phyloP scores from a whole-genome alignment of 805 yeast genomes.

The Candida ipomoeae region DNA sequence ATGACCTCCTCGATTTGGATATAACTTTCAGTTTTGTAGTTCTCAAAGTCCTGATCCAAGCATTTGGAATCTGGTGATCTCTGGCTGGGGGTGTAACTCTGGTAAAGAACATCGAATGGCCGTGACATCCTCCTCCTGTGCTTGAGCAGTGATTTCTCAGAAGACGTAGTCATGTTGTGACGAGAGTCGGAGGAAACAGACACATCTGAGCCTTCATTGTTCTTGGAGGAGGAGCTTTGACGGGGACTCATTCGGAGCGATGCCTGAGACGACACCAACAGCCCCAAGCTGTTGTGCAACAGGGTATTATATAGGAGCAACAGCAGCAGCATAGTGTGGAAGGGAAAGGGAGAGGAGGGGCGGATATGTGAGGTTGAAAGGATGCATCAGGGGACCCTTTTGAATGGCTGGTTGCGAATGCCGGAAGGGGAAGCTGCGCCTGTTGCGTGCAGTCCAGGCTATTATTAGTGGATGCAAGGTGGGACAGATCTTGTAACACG shows the following conservation, averaged over 20 bases:
- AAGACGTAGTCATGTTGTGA: neutral
- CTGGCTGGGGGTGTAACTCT: conserved; percentile 2
- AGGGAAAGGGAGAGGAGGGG: neutral
- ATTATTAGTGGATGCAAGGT: neutral
- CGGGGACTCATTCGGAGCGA: conserved; percentile 1
- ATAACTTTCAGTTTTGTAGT: conserved; percentile 13
- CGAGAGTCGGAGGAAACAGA: neutral
- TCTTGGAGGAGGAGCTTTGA: neutral
- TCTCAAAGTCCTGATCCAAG: neutral
- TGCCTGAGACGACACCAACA: conserved; percentile 7
- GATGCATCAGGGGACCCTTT: neutral
- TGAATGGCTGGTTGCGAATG: conserved; percentile 4
- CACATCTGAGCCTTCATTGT: neutral
- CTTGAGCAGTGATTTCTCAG: neutral
- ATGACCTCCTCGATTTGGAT: conserved; percentile 15
- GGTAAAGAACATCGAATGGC: conserved; percentile 15
- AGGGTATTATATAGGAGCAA: conserved; percentile 7
- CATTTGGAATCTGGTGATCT: neutral
- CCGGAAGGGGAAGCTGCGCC: neutral
- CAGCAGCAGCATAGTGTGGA: conserved; percentile 9
- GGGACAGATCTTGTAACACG: neutral
- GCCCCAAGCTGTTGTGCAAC: conserved; percentile 10
- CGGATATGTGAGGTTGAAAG: neutral
- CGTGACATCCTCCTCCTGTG: conserved; percentile 7
- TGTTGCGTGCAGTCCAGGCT: neutral